Evolutionary conservation across 108 stramenopile genomes (phyloP).

Genomic region (Nitzschia sp.): DNA sequence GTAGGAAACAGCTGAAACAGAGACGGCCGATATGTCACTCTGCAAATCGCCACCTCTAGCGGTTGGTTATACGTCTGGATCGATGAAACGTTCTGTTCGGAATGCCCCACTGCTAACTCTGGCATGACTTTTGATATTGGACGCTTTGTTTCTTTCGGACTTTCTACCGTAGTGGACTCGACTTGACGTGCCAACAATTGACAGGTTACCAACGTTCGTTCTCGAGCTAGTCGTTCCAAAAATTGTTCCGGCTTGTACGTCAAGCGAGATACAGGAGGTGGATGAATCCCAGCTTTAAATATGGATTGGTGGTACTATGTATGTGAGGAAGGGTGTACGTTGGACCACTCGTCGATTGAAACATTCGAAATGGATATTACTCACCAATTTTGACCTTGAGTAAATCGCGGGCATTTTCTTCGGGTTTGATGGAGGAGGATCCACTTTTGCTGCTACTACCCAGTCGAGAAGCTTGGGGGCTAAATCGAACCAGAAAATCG

Average conservation of each 20-base stretch:
- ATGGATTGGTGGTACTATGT: no score
- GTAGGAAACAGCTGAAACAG: slow-evolving; percentile 41
- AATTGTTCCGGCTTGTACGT: slow-evolving; percentile 34
- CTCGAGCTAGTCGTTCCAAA: slow-evolving; percentile 44
- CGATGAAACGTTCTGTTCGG: not conserved
- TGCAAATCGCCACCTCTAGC: slow-evolving; percentile 55
- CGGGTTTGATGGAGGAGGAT: slow-evolving; percentile 1
- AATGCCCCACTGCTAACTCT: not conserved
- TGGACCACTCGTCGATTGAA: no score
- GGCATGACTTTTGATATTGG: slow-evolving; percentile 3
- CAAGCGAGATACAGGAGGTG: slow-evolving; percentile 8
- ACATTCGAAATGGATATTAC: no score
- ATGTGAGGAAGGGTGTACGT: no score
- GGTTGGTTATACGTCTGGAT: not conserved
- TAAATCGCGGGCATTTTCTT: slow-evolving; percentile 25
- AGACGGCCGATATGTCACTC: slow-evolving; percentile 50
- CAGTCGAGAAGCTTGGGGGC: slow-evolving; percentile 22
- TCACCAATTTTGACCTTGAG: slow-evolving; percentile 50
- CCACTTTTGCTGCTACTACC: not conserved
- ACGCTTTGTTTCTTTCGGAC: not conserved
- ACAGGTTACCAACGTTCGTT: slow-evolving; percentile 53
- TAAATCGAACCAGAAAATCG: slow-evolving; percentile 45
- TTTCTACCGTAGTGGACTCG: not conserved
- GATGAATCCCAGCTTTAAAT: slow-evolving; percentile 16
- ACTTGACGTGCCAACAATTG: slow-evolving; percentile 60